These are phyloP conservation scores for Lactuca saligna DNA, from an alignment of 129 eudicot species.

Conservation along the genomic window DNA sequence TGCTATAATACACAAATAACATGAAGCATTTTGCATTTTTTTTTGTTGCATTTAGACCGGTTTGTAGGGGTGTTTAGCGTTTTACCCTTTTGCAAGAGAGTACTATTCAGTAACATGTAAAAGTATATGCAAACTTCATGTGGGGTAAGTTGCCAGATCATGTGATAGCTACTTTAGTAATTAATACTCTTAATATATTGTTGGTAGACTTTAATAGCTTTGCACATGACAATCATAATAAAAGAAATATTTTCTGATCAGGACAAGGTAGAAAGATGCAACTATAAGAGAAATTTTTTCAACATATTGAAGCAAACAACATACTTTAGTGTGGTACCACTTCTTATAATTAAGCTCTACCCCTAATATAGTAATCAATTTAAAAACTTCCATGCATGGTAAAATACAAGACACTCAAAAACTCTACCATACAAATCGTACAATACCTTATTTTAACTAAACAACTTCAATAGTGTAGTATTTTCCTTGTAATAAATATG, in stretches of 20 bases:
- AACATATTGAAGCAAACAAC: slow-evolving; percentile 20
- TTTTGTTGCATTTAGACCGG: neutral
- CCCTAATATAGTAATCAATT: neutral
- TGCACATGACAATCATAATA: slow-evolving; percentile 24
- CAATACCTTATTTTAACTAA: neutral
- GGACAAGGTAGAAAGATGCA: slow-evolving; percentile 13
- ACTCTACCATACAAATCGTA: neutral
- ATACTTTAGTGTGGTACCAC: neutral
- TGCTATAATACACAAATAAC: neutral
- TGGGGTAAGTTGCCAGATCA: slow-evolving; percentile 19
- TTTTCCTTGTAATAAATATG: slow-evolving; percentile 3
- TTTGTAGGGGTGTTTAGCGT: neutral
- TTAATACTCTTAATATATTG: slow-evolving; percentile 1
- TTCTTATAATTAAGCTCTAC: slow-evolving; percentile 1
- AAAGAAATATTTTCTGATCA: neutral
- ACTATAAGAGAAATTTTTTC: neutral
- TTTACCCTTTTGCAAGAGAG: neutral
- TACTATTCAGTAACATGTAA: neutral
- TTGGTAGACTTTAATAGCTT: slow-evolving; percentile 9
- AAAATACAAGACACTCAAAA: neutral
- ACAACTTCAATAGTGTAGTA: neutral
- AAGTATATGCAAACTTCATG: neutral
- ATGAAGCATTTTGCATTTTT: neutral
- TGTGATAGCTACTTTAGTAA: slow-evolving; percentile 3
- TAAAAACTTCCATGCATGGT: slow-evolving; percentile 2